These are phyloP conservation scores for Ajuga reptans DNA, from an alignment of 305 asterid species.

Conservation along the genomic window DNA sequence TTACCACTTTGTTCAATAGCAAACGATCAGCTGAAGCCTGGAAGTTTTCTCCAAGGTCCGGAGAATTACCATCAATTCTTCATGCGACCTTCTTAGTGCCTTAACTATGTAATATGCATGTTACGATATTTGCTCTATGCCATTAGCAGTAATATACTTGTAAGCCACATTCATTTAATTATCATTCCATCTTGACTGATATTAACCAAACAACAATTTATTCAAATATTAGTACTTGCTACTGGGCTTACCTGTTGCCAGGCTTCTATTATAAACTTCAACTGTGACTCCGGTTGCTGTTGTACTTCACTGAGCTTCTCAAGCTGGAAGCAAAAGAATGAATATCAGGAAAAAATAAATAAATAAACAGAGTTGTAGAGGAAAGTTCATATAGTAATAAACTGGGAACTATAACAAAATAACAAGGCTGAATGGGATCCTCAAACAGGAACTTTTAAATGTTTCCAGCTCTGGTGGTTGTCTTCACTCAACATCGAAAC, in stretches of 20 bases:
- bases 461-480: background rate
- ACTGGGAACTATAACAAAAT: background rate
- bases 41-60: background rate
- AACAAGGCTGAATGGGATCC: background rate
- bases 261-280: constrained; percentile 75
- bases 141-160: background rate
- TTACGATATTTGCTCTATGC: background rate
- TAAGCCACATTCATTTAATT: background rate
- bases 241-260: constrained; percentile 72
- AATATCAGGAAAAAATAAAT: background rate
- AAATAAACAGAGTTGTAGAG: background rate
- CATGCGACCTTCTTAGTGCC: background rate
- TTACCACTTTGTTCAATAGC: constrained; percentile 2
- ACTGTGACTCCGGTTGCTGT: constrained; percentile 64
- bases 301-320: constrained; percentile 75
- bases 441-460: background rate
- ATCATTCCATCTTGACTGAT: background rate
- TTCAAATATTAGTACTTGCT: background rate
- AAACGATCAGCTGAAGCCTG: constrained; percentile 5
- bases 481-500: background rate
- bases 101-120: background rate
- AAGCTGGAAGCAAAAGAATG: constrained; percentile 40
- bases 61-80: background rate
- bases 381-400: background rate
- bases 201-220: constrained; percentile 5